Base-by-base conservation (phyloP, 768 basidiomycete species). In the Termitomyces sp. region DNA sequence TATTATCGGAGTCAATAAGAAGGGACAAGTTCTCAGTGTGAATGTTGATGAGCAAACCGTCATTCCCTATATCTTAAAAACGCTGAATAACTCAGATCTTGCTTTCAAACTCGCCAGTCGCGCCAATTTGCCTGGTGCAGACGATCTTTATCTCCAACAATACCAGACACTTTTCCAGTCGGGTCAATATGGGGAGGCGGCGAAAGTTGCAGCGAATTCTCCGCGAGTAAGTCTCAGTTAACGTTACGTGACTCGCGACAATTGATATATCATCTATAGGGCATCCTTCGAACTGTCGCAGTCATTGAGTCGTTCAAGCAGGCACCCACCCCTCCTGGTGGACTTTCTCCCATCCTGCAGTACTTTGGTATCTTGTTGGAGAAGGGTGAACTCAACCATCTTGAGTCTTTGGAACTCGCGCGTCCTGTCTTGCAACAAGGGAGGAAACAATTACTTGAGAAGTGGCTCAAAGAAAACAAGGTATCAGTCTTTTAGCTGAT, bases 401-500 rank as follows among this genome's bases (percentile, higher is more conserved):
- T 89, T 9, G 97, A 99, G 71, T 95, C 93, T 14, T 72, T 99
- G 33, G 97, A 99, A 71, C 83, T 99, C 47, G 97, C 97, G 1
- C 85, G 94, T 48, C 97, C 97, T 18, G 97, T 99, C 8, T 76
- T 99, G 46, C 88, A 92, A 63, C 97, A 99, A 74, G 94, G 94
- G 36, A 86, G 94, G 71, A 98, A 99, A 74, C 93, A 98, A 67
- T 77, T 98, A 46, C 78, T 99, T 16, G 97, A 99, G 78, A 98
- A 98, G 67, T 99, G 97, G 97, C 76, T 99, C 60, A 99, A 99
- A 74, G 97, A 99, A 80, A 98, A 97, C 77, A 99, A 98, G 86
- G 94, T 88, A 47, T 46, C 71, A 14, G 33, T 20, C n/a, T 41
- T 28, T 40, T 26, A 16, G 33, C 47, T 24, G 8, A 35, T 55